phyloP scores from a whole-genome alignment of 2,329 filamentous ascomycete genomes.

The Sporothrix schenckii region DNA sequence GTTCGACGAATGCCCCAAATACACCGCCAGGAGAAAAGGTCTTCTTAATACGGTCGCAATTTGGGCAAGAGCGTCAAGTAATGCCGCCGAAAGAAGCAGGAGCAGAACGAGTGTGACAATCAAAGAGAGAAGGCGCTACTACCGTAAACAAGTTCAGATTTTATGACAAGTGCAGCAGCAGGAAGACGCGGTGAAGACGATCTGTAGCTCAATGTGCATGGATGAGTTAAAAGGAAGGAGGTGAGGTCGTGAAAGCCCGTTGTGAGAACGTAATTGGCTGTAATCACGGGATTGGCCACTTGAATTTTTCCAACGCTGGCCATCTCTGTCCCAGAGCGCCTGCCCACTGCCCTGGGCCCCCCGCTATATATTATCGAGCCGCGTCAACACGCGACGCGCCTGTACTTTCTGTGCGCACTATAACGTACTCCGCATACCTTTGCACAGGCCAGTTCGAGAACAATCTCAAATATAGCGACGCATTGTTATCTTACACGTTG shows the following conservation, averaged over 20 bases:
- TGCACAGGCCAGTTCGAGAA: neutral
- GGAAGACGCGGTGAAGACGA: constrained; percentile 6
- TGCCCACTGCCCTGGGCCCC: constrained; percentile 4
- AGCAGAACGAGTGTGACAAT: neutral
- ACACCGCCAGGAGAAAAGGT: neutral
- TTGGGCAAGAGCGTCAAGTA: neutral
- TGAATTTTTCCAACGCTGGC: constrained; percentile 19
- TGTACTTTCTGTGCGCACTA: constrained; percentile 15
- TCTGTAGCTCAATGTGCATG: neutral
- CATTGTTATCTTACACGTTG: neutral
- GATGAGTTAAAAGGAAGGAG: constrained; percentile 22
- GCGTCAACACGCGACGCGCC: constrained; percentile 32
- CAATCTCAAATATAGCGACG: neutral
- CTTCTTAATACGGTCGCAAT: neutral
- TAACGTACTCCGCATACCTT: constrained; percentile 10
- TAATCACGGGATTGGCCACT: constrained; percentile 27
- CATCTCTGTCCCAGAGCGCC: neutral
- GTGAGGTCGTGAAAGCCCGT: constrained; percentile 8
- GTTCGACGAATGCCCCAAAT: neutral
- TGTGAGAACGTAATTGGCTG: neutral
- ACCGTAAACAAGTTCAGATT: neutral
- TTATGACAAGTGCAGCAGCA: neutral
- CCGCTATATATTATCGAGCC: constrained; percentile 2
- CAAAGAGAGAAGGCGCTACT: neutral
- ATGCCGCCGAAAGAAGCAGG: neutral